Percentiles rank a stretch among this genome's conserved stretches.
Evolutionary conservation across 345 rosid genomes (phyloP).

Genomic region (Eutrema japonicum): DNA sequence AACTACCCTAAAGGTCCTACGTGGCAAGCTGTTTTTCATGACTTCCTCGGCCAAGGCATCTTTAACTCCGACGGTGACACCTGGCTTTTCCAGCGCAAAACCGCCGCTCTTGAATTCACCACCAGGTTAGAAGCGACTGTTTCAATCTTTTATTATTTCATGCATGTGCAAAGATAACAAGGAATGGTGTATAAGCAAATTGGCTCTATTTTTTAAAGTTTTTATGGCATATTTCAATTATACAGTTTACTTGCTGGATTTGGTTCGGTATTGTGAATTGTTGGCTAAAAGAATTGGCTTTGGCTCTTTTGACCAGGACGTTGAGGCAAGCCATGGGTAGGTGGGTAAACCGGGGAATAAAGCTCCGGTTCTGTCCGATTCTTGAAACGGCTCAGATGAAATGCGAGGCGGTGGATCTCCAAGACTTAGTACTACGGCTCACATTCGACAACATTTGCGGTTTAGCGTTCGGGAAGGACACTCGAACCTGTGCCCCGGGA

Average conservation of each 20-base stretch:
- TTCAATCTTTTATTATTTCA: not conserved
- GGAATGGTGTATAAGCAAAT: no score
- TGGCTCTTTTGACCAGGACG: conserved; percentile 56
- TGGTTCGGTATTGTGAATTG: conserved; percentile 16
- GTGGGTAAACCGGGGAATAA: conserved; percentile 85
- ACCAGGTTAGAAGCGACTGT: conserved; percentile 51
- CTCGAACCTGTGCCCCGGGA: conserved; percentile 75
- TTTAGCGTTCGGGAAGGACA: conserved; percentile 91
- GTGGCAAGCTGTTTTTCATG: conserved; percentile 95
- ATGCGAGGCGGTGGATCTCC: conserved; percentile 73
- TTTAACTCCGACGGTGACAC: conserved; percentile 91
- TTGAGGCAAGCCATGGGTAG: conserved; percentile 97
- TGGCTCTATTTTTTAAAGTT: no score
- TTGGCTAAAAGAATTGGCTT: conserved; percentile 14
- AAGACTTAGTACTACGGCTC: conserved; percentile 84
- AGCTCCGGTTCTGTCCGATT: conserved; percentile 71
- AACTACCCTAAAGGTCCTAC: conserved; percentile 98
- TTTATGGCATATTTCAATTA: not conserved
- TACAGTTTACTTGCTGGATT: conserved; percentile 2
- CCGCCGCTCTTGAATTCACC: conserved; percentile 98
- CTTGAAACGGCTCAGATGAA: conserved; percentile 65
- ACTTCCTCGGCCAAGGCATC: conserved; percentile 90
- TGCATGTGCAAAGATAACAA: not conserved
- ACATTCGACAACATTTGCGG: conserved; percentile 97
- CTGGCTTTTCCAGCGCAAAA: conserved; percentile 92